Percentiles rank a stretch among this genome's conserved stretches.
Conservation (phyloP, 2,329 filamentous ascomycete genomes). For the Chaetomium sp. region DNA sequence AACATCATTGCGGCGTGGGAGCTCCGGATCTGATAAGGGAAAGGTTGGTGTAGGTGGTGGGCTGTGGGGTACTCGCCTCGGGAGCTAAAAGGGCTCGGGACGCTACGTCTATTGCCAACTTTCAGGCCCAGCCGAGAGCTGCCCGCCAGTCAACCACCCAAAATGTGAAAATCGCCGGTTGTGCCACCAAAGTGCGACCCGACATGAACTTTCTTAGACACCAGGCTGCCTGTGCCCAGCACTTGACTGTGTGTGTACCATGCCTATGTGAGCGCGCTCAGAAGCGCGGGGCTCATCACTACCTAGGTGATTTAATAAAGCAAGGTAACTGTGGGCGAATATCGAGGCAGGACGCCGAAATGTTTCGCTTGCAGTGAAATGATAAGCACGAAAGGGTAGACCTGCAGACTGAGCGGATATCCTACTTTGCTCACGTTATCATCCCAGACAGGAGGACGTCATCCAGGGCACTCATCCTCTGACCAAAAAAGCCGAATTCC, state of each 20-base stretch:
- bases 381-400: background rate
- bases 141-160: conserved; percentile 10
- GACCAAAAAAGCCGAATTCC: too few relatives aligned
- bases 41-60: background rate
- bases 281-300: background rate
- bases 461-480: too few relatives aligned
- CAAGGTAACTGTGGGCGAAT: background rate
- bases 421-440: background rate
- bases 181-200: conserved; percentile 12
- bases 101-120: background rate
- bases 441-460: background rate
- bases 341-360: background rate
- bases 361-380: background rate
- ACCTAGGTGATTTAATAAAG: background rate
- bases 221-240: background rate
- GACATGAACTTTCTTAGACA: conserved; percentile 2
- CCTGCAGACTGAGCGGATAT: background rate
- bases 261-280: background rate
- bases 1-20: conserved; percentile 11
- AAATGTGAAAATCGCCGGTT: conserved; percentile 12
- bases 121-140: background rate
- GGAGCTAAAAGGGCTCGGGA: conserved; percentile 10
- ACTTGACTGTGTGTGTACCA: background rate
- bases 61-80: conserved; percentile 3
- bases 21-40: conserved; percentile 25